phyloP scores from a whole-genome alignment of 306 rosid genomes.

The Canavalia gladiata region DNA sequence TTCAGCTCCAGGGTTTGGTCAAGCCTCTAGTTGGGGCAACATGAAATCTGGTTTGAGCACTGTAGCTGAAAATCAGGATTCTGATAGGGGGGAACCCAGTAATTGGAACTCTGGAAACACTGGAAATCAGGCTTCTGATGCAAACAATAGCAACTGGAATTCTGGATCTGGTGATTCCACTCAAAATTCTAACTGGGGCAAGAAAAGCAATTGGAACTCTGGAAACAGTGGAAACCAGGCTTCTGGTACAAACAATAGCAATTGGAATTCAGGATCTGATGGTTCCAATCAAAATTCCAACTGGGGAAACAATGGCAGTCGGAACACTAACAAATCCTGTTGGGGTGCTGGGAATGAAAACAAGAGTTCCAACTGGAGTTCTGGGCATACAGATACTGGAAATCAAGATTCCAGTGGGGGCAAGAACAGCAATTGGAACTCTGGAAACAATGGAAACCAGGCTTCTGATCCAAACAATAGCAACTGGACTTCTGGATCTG shows the following conservation, averaged over 20 bases:
- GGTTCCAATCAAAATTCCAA: constrained; percentile 39
- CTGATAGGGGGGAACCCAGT: constrained; percentile 41
- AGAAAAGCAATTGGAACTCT: constrained; percentile 51
- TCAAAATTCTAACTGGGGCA: constrained; percentile 40
- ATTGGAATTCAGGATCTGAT: constrained; percentile 43
- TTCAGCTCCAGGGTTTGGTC: constrained; percentile 13
- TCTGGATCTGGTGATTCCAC: constrained; percentile 17
- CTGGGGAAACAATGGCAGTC: constrained; percentile 30
- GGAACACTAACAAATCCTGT: constrained; percentile 2
- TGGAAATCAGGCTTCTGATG: background rate
- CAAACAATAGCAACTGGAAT: background rate
- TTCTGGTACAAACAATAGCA: constrained; percentile 25
- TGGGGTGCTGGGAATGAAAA: constrained; percentile 37
- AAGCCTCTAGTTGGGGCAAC: constrained; percentile 40
- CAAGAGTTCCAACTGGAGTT: constrained; percentile 38
- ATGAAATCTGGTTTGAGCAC: constrained; percentile 14
- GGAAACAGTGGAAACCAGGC: constrained; percentile 40
- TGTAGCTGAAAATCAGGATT: constrained; percentile 29
- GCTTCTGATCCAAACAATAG: constrained; percentile 29
- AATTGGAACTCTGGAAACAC: constrained; percentile 37
- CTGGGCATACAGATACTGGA: constrained; percentile 42
- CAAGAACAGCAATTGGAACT: constrained; percentile 50
- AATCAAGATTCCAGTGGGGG: constrained; percentile 48
- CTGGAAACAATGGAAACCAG: constrained; percentile 41
- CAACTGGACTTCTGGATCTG: constrained; percentile 45